A percentile compares a stretch with the other conserved stretches of the same genome.
Conservation (phyloP, 768 basidiomycete species). For the Artomyces pyxidatus region DNA sequence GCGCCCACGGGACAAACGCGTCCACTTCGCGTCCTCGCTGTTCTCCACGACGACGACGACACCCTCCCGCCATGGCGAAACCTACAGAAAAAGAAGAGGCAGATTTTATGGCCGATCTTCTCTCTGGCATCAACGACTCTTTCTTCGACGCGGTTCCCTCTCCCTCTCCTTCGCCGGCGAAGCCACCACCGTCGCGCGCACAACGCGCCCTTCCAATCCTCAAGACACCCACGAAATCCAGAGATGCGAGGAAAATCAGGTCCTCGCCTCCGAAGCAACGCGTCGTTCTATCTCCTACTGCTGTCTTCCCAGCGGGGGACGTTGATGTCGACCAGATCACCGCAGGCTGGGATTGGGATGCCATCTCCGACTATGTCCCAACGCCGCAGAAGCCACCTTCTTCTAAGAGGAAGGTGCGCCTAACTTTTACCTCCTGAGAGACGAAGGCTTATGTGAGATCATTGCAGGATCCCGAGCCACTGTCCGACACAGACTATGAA, state of each 20-base stretch:
- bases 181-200: conserved; percentile 10
- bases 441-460: too few species aligned
- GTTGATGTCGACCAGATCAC: conserved; percentile 5
- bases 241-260: not conserved
- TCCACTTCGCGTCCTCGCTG: too few species aligned
- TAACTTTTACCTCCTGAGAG: not conserved
- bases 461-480: not conserved
- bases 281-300: conserved; percentile 1
- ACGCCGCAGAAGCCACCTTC: conserved; percentile 10
- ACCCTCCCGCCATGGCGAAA: conserved; percentile 22
- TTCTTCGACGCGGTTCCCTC: conserved; percentile 36
- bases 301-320: not conserved
- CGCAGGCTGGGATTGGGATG: conserved; percentile 16
- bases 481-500: not conserved
- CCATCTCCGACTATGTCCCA: conserved; percentile 16
- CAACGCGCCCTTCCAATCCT: not conserved
- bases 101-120: conserved; percentile 47
- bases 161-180: conserved; percentile 27
- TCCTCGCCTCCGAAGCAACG: not conserved
- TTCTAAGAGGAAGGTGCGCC: not conserved
- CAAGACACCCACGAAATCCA: not conserved
- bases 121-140: conserved; percentile 47
- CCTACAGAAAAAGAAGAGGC: conserved; percentile 41
- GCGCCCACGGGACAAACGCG: too few species aligned
- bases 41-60: conserved; percentile 25